Conservation (phyloP, 164 flowering plant genomes). For the Stephania cephalantha region DNA sequence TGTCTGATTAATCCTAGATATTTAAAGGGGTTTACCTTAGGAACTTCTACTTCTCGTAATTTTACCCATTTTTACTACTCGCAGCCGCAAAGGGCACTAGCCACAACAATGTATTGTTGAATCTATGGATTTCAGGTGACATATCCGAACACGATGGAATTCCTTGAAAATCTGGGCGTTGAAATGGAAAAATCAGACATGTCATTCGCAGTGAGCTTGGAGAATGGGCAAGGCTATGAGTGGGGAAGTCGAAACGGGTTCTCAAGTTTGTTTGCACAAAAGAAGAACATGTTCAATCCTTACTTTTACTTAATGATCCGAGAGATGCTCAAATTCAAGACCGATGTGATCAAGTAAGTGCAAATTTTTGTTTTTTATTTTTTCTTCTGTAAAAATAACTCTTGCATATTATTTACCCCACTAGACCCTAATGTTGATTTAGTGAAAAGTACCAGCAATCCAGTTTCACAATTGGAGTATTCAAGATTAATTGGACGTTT, state of each 20-base stretch:
- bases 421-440: too few relatives aligned
- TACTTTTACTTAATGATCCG: slow-evolving; percentile 78
- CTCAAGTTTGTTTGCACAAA: slow-evolving; percentile 79
- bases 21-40: too few relatives aligned
- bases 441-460: too few relatives aligned
- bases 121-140: slow-evolving; percentile 51
- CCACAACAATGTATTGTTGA: too few relatives aligned
- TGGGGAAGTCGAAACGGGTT: slow-evolving; percentile 92
- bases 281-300: slow-evolving; percentile 60
- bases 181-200: slow-evolving; percentile 86
- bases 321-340: slow-evolving; percentile 71
- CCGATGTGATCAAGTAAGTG: slow-evolving; percentile 55
- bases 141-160: slow-evolving; percentile 90
- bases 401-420: too few relatives aligned
- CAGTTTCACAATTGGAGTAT: too few relatives aligned
- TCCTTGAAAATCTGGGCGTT: slow-evolving; percentile 80
- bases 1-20: too few relatives aligned
- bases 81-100: too few relatives aligned
- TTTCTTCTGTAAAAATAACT: background rate
- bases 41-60: too few relatives aligned
- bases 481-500: too few relatives aligned
- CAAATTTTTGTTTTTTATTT: background rate
- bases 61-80: too few relatives aligned
- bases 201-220: slow-evolving; percentile 90
- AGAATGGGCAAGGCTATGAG: slow-evolving; percentile 58